A percentile compares a stretch with the other conserved stretches of the same genome.
Evolutionary conservation across 148 eudicot species (phyloP).

Genomic region (Spergularia bocconei): DNA sequence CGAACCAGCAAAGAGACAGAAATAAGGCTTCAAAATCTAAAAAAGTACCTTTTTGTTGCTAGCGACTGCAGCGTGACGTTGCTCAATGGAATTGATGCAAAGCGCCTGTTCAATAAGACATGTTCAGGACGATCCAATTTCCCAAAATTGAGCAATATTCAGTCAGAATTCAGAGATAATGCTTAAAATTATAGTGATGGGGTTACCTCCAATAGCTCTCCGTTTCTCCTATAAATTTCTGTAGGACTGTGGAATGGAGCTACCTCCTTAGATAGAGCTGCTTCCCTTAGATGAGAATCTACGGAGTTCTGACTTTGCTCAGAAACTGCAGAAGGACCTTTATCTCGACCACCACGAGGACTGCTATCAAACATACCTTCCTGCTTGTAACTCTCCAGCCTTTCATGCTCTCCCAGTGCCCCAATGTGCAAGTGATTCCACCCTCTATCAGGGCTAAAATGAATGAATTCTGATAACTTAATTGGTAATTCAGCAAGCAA

Average conservation of each 20-base stretch:
- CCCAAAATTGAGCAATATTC: not conserved
- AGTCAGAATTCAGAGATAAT: not conserved
- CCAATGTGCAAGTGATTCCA: constrained; percentile 60
- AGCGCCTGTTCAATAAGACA: constrained; percentile 62
- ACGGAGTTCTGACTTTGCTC: constrained; percentile 41
- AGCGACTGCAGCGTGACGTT: constrained; percentile 76
- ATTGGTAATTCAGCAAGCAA: constrained; percentile 44
- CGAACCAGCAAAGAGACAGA: constrained; percentile 3
- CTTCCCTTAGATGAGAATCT: constrained; percentile 37
- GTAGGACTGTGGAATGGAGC: constrained; percentile 61
- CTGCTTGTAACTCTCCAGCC: constrained; percentile 41
- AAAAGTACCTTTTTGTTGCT: constrained; percentile 75
- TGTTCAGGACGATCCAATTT: not conserved
- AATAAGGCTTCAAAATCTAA: not conserved
- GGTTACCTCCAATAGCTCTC: constrained; percentile 88
- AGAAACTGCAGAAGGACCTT: constrained; percentile 44
- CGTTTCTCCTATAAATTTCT: constrained; percentile 72
- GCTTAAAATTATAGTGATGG: constrained; percentile 12
- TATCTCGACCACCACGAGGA: constrained; percentile 36
- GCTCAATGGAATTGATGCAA: constrained; percentile 75
- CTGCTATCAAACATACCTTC: constrained; percentile 43
- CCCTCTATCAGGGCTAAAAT: constrained; percentile 48
- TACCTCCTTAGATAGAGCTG: constrained; percentile 25
- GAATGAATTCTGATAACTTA: constrained; percentile 39
- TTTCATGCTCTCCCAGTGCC: constrained; percentile 42